phyloP scores from a whole-genome alignment of 257 asterid species.

The Forsythia viridissima region DNA sequence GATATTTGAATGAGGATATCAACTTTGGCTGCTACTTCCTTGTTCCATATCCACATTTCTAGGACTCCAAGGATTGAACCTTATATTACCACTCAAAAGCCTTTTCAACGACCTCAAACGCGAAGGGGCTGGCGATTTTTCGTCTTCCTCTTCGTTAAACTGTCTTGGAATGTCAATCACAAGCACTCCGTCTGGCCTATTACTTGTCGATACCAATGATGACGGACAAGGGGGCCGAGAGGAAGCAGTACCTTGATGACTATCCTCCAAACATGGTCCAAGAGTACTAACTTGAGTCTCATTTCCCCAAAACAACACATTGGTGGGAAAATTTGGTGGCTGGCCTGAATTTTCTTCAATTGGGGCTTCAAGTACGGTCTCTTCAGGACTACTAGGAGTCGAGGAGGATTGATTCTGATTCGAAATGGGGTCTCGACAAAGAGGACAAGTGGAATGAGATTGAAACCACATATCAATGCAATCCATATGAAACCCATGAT shows the following conservation, averaged over 20 bases:
- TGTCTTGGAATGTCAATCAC: slow-evolving; percentile 65
- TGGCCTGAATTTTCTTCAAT: slow-evolving; percentile 35
- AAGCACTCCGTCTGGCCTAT: slow-evolving; percentile 34
- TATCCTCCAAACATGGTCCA: slow-evolving; percentile 43
- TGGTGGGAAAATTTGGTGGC: slow-evolving; percentile 63
- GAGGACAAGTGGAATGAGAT: slow-evolving; percentile 86
- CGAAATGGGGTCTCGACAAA: slow-evolving; percentile 66
- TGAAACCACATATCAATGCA: slow-evolving; percentile 97
- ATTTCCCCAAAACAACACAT: slow-evolving; percentile 78
- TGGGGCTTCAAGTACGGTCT: slow-evolving; percentile 24
- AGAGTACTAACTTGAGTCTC: slow-evolving; percentile 66
- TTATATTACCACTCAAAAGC: slow-evolving; percentile 68
- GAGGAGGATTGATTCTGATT: slow-evolving; percentile 26
- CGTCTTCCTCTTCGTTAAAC: slow-evolving; percentile 59
- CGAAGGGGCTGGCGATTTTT: slow-evolving; percentile 48
- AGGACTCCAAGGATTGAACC: slow-evolving; percentile 57
- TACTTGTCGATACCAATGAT: slow-evolving; percentile 35
- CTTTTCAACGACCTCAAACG: slow-evolving; percentile 69
- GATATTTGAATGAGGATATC: slow-evolving; percentile 4
- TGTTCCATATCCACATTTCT: slow-evolving; percentile 62
- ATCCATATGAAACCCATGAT: slow-evolving; percentile 81
- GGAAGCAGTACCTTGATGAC: slow-evolving; percentile 25
- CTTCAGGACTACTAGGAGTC: neutral
- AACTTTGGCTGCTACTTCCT: slow-evolving; percentile 41
- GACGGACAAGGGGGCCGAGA: slow-evolving; percentile 35